Base-by-base conservation (phyloP, 2,329 filamentous ascomycete species). In the Plectosphaerella plurivora region DNA sequence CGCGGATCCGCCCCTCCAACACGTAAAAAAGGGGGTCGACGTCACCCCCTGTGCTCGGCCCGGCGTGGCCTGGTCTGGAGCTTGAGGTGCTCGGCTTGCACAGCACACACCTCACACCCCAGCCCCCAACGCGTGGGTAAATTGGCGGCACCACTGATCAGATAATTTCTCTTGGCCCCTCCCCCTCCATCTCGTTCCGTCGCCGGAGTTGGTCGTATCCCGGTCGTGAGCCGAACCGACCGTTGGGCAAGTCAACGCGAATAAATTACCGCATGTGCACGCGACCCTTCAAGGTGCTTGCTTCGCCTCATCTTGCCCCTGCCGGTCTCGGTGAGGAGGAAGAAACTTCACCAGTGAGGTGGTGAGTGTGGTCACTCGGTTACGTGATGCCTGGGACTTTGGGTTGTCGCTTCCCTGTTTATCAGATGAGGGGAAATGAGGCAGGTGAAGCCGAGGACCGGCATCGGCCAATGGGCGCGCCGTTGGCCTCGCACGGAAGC, bases 81-180 rank as follows among this genome's bases (percentile, higher is more conserved):
- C 28, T 33, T 12, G n/a, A n/a, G n/a, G n/a, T n/a, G 28, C 28
- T 33, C 28, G 28, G 28, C 28, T 8, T 33, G 28, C 28, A 33
- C 28, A 33, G 28, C 28, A 33, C 28, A 33, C 28, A 28, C 5
- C 5, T 5, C 25, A 28, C 25, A 33, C 28, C 28, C 28, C 45
- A 18, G 24, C 16, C 28, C 24, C 14, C n/a, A 18, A 33, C 24
- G 45, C 28, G 28, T 28, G 41, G 47, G 41, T 49, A 41, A 41
- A 49, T 49, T 49, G 47, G 22, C 20, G 47, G 9, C 5, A 14
- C 22, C 18, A 3, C 54, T 51, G 55, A 57, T 57, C 55, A 56
- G 55, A 57, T 57, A 57, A 57, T 51, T 52, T 52, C 49, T 56
- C 55, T 57, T 57, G 55, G 48, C 37, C 20, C 48, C 35, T 22